phyloP scores from a whole-genome alignment of 805 yeast genomes.

The Saccharomycopsis selenospora region DNA sequence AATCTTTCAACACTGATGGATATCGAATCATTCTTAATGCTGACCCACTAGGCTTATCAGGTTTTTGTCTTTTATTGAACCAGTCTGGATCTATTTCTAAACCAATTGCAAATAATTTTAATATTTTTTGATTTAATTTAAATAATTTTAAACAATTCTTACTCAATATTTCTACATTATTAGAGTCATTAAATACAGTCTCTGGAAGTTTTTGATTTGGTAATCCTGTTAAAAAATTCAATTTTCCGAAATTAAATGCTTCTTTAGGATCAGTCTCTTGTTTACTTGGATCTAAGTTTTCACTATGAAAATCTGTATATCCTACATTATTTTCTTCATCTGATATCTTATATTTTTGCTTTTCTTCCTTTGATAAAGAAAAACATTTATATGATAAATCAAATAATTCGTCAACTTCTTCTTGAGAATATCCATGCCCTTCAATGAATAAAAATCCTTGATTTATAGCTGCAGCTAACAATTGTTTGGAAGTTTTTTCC shows the following conservation, averaged over 20 bases:
- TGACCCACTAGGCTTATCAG: slow-evolving; percentile 47
- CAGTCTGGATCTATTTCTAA: slow-evolving; percentile 58
- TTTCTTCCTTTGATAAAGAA: neutral
- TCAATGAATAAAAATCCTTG: slow-evolving; percentile 48
- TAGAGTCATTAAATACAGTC: slow-evolving; percentile 33
- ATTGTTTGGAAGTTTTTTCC: slow-evolving; percentile 30
- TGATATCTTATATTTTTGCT: neutral
- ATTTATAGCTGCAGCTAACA: slow-evolving; percentile 39
- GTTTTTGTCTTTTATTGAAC: slow-evolving; percentile 54
- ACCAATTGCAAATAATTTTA: slow-evolving; percentile 54
- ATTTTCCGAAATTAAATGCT: slow-evolving; percentile 57
- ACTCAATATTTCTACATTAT: slow-evolving; percentile 35
- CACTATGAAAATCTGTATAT: slow-evolving; percentile 3
- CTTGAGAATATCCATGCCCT: slow-evolving; percentile 43
- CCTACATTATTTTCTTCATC: slow-evolving; percentile 6
- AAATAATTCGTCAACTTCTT: slow-evolving; percentile 35
- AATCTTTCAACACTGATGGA: slow-evolving; percentile 46
- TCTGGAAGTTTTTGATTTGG: slow-evolving; percentile 38
- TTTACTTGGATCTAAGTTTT: neutral
- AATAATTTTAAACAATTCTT: slow-evolving; percentile 39
- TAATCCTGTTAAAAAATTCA: slow-evolving; percentile 44
- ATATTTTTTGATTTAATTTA: slow-evolving; percentile 39
- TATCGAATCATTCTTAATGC: slow-evolving; percentile 64
- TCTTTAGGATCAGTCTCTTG: slow-evolving; percentile 45
- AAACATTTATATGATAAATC: slow-evolving; percentile 25